phyloP scores from a whole-genome alignment of 306 rosid genomes.

The Mucuna pruriens region DNA sequence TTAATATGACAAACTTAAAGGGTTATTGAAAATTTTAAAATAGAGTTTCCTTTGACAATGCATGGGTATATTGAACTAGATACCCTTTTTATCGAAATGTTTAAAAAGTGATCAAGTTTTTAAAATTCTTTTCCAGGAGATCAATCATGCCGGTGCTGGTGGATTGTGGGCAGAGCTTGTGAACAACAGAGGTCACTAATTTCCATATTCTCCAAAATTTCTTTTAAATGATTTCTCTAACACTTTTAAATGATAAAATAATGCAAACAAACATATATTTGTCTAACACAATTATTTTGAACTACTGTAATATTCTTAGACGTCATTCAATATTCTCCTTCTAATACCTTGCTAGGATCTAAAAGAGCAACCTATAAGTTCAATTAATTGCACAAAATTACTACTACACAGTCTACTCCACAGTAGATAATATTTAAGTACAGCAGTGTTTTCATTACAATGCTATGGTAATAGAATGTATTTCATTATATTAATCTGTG shows the following conservation, averaged over 20 bases:
- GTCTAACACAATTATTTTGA: not conserved
- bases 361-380: not conserved
- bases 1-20: not conserved
- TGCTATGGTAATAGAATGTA: not conserved
- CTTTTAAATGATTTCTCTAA: not conserved
- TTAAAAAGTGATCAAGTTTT: not conserved
- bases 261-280: not conserved
- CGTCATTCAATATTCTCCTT: not conserved
- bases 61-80: not conserved
- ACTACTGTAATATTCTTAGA: not conserved
- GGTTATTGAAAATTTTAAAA: not conserved
- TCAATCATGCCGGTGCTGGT: conserved; percentile 56
- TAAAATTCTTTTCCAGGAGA: conserved; percentile 37
- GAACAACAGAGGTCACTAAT: conserved; percentile 44
- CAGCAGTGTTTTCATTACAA: not conserved
- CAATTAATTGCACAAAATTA: not conserved
- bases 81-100: not conserved
- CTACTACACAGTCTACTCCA: not conserved
- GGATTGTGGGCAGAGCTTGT: conserved; percentile 62
- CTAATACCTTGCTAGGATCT: not conserved
- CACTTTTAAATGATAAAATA: not conserved
- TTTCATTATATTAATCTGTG: not conserved
- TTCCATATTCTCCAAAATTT: not conserved
- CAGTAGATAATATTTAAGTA: not conserved
- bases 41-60: not conserved